These are phyloP conservation scores for Lotus japonicus DNA, from an alignment of 306 rosid species.

Conservation along the genomic window DNA sequence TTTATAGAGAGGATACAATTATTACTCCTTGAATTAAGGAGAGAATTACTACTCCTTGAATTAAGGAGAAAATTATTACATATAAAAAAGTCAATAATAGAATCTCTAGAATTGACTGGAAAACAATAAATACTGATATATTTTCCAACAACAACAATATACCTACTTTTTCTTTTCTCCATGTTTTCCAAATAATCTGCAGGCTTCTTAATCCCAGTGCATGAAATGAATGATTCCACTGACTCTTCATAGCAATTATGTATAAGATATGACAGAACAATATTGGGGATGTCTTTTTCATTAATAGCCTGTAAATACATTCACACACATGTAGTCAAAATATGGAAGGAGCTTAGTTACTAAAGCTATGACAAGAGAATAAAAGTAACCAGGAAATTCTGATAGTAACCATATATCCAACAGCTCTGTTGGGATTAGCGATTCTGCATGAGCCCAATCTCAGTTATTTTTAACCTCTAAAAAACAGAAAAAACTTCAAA, in stretches of 20 bases:
- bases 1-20: no score
- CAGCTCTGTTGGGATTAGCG: neutral
- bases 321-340: neutral
- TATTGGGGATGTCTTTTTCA: conserved; percentile 55
- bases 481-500: neutral
- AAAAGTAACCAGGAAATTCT: conserved; percentile 7
- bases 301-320: conserved; percentile 44
- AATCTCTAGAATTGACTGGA: no score
- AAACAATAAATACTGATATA: no score
- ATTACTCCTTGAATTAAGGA: no score
- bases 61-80: no score
- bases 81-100: no score
- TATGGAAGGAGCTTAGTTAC: neutral
- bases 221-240: conserved; percentile 60
- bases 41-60: no score
- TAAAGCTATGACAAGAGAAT: neutral
- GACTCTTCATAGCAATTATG: conserved; percentile 82
- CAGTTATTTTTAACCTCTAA: neutral
- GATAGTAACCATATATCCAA: neutral
- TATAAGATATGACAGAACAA: conserved; percentile 78
- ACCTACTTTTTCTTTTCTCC: conserved; percentile 84
- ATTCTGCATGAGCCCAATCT: neutral
- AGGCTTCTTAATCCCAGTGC: conserved; percentile 68
- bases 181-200: conserved; percentile 53
- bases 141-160: no score